Base-by-base conservation (phyloP, 371 early-diverging fungal genomes). In the Mycotypha africana region DNA sequence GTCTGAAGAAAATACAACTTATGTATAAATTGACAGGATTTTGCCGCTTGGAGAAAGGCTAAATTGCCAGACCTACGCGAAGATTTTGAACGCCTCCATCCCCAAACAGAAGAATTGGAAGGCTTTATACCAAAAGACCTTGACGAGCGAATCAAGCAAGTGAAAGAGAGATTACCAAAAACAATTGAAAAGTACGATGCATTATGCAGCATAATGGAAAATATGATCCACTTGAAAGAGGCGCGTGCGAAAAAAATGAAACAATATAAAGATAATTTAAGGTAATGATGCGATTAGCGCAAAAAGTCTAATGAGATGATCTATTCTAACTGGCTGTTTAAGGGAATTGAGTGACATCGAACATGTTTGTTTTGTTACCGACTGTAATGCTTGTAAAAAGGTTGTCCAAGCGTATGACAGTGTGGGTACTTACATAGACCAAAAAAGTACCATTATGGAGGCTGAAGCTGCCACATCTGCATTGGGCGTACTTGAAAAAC, bases 181-280 rank as follows among this genome's bases (percentile, higher is more conserved):
- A 57, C 71, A 0, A 68, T 82, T 10, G 72, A 75, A 7, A 76
- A 81, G 46, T 82, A 79, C 40, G 64, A 76, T 17, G 60, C 49
- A 15, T 58, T 83, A 65, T 77, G 76, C 30, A 51, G 50, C 36
- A 44, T 74, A 2, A 69, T 83, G 67, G 83, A 85, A 30, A 65
- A 76, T 4, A 60, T 73, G 23, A 68, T 79, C 32, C 60, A 67
- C 31, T 41, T 78, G 24, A 71, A 68, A 34, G 78, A 85, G 53
- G 81, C 76, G 23, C 62, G 62, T 30, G 67, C 70, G 1, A 39
- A 53, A 19, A 76, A 78, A 38, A 59, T 68, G 32, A 60, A 54
- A 45, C 70, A 68, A 21, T 78, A 70, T 26, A 65, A 74, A 33
- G 61, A 62, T 16, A 60, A 70, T 1, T 49, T 78, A 31, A 75